Evolutionary conservation across 306 rosid genomes (phyloP).

Genomic region (apple (Malus domestica)): DNA sequence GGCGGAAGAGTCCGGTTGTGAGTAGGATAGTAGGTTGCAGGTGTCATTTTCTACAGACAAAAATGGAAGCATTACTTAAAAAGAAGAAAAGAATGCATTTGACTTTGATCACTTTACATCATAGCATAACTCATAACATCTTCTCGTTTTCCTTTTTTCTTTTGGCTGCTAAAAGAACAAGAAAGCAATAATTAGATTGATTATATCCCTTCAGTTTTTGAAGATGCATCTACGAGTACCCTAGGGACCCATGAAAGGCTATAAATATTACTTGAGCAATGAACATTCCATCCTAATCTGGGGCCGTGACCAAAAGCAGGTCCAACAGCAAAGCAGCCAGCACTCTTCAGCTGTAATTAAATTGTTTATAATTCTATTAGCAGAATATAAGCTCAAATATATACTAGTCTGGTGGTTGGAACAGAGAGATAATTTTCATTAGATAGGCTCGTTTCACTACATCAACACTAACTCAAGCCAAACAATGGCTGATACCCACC

Average conservation of each 20-base stretch:
- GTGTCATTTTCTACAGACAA: slow-evolving; percentile 54
- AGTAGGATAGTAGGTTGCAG: slow-evolving; percentile 78
- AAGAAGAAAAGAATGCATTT: not conserved
- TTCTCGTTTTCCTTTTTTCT: not conserved
- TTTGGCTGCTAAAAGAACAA: not conserved
- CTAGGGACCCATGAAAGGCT: not conserved
- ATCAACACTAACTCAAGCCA: not conserved
- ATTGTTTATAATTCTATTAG: not conserved
- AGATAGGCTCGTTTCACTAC: not conserved
- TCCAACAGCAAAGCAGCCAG: not conserved
- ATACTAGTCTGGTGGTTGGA: not conserved
- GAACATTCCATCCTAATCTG: not conserved
- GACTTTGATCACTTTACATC: not conserved
- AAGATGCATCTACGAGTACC: not conserved
- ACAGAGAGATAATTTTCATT: not conserved
- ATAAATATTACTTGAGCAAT: not conserved
- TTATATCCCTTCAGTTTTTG: not conserved
- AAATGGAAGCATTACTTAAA: slow-evolving; percentile 9
- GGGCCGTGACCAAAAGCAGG: not conserved
- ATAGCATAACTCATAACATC: not conserved
- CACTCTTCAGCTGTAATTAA: not conserved
- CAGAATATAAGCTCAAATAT: not conserved
- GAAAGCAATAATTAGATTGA: not conserved
- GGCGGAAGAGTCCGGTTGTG: slow-evolving; percentile 74
- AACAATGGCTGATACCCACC: not conserved